Evolutionary conservation across 441 rosid species (phyloP), one percentile per base, ranked within the genome.

Genomic region (Gossypium trilobum): DNA sequence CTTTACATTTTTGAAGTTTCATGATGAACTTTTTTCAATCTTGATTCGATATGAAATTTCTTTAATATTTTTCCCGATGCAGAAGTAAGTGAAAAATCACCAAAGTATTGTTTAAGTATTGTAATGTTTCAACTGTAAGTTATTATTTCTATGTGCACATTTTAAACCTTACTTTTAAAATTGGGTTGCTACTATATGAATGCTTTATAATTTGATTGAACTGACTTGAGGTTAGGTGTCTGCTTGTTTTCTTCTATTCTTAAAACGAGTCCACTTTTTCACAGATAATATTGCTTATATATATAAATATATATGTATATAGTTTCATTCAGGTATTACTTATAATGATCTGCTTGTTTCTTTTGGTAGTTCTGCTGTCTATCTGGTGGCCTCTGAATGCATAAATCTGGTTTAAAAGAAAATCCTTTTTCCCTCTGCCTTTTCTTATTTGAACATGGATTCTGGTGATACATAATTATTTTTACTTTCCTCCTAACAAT

Each of bases 221-320:
- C 59, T 16, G 17, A n/a, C 29, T 17, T 44, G 8, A 42, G 57
- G 58, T 48, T 51, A 62, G 31, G 6, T 54, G 60, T 22, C 54
- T 29, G 46, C 65, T 50, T 71, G 52, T 61, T 68, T 39, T 76
- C 44, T 52, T 66, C n/a, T 66, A 25, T 66, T 66, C n/a, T 7
- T 66, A 46, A 48, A 66, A 23, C 0, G 2, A 22, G 11, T 44
- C 70, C 70, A 11, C 19, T 10, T 65, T 64, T 42, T 64, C 17
- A n/a, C 36, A 23, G 57, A 66, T 63, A 20, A 48, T 23, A 23
- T 23, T 66, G 70, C 22, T 11, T 7, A 4, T 27, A 27, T 27
- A 27, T 27, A 27, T 4, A 27, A 27, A 4, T 27, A 27, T 4
- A 27, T 27, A 8, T 59, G 13, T 64, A 17, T 54, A n/a, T 5